Evolutionary conservation across 768 basidiomycete species (phyloP).

Genomic region (Phanerodontia chrysosporium): DNA sequence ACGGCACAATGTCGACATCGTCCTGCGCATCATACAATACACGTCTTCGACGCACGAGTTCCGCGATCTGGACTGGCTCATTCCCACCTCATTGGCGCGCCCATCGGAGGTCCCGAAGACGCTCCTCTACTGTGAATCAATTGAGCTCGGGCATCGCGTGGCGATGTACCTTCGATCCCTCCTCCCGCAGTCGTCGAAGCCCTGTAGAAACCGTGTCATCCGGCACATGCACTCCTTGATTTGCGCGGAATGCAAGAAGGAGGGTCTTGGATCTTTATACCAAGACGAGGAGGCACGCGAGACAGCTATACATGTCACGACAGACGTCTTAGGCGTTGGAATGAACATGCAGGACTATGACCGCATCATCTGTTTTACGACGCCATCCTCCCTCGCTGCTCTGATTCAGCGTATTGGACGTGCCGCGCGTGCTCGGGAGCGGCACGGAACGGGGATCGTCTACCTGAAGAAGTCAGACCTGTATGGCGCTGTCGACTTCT

Average conservation of each 20-base stretch:
- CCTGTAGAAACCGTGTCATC: not conserved
- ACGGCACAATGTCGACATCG: conserved; percentile 9
- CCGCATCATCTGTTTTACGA: conserved; percentile 1
- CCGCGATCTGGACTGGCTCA: conserved; percentile 5
- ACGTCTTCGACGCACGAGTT: not conserved
- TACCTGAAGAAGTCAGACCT: conserved; percentile 9
- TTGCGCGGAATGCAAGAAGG: conserved; percentile 2
- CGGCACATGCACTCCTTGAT: conserved; percentile 6
- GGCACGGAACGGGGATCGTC: not conserved
- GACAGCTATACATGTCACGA: conserved; percentile 1
- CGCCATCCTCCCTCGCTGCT: not conserved
- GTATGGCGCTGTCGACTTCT: not conserved
- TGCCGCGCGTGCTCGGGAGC: not conserved
- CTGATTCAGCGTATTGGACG: not conserved
- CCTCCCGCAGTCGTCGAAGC: not conserved
- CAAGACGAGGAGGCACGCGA: conserved; percentile 2
- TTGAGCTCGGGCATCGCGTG: conserved; percentile 4
- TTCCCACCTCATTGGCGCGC: not conserved
- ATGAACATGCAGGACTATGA: conserved; percentile 4
- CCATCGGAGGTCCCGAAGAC: conserved; percentile 1
- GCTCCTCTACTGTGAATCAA: conserved; percentile 7
- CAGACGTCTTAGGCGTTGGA: conserved; percentile 3
- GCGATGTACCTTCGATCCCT: not conserved
- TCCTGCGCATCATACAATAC: conserved; percentile 1
- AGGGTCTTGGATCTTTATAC: not conserved